Conservation (phyloP, 768 basidiomycete species). For the Hypsizygus marmoreus region DNA sequence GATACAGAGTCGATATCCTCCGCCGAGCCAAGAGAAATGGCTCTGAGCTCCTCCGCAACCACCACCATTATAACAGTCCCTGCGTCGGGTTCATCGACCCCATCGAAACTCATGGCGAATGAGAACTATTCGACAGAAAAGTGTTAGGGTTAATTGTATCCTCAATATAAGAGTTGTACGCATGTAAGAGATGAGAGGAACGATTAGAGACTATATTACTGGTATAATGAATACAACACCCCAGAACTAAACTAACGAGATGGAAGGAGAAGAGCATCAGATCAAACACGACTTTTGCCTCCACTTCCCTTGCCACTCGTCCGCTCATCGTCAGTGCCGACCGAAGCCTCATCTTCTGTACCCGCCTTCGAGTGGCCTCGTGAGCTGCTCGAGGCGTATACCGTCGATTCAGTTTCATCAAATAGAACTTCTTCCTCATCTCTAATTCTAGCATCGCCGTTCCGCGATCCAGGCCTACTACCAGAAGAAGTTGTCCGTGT, state of each 20-base stretch:
- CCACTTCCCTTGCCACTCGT: too few relatives aligned
- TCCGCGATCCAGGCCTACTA: constrained; percentile 20
- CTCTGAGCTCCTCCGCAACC: constrained; percentile 3
- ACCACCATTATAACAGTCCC: neutral
- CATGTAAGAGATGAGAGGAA: neutral
- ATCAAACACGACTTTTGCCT: constrained; percentile 16
- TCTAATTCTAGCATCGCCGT: constrained; percentile 32
- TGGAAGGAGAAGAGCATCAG: neutral
- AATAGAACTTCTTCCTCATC: constrained; percentile 60
- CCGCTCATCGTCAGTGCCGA: constrained; percentile 42
- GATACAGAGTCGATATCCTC: constrained; percentile 3
- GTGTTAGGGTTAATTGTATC: too few relatives aligned
- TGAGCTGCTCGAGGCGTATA: constrained; percentile 42
- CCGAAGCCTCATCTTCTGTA: constrained; percentile 41
- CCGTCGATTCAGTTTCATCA: constrained; percentile 55
- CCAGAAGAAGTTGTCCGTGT: constrained; percentile 12
- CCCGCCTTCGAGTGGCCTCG: constrained; percentile 44
- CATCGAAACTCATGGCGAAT: too few relatives aligned
- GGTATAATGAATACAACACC: constrained; percentile 15
- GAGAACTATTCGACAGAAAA: too few relatives aligned
- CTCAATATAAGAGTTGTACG: neutral
- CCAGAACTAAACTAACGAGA: neutral
- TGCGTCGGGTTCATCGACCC: too few relatives aligned
- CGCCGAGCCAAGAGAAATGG: constrained; percentile 6
- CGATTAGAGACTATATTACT: constrained; percentile 6